These are phyloP conservation scores for Gnomoniopsis smithogilvyi DNA, from an alignment of 2,329 filamentous ascomycete species.

Conservation along the genomic window DNA sequence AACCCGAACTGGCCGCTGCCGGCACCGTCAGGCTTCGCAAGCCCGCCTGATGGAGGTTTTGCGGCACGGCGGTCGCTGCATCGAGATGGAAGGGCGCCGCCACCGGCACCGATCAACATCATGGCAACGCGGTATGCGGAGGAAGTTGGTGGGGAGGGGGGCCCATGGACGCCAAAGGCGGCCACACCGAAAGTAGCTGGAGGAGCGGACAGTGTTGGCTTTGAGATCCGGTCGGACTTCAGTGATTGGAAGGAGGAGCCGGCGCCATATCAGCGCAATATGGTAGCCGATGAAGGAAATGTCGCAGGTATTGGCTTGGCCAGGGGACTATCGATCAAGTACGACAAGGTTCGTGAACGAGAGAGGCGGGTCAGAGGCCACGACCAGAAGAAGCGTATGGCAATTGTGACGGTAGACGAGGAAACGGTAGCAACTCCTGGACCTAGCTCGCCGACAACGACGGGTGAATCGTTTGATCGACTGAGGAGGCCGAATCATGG, in stretches of 20 bases:
- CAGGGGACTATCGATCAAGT: conserved; percentile 28
- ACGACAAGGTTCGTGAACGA: conserved; percentile 9
- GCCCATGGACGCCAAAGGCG: conserved; percentile 7
- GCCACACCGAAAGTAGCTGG: neutral
- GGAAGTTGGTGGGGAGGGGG: neutral
- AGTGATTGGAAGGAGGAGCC: neutral
- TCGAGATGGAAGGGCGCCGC: conserved; percentile 4
- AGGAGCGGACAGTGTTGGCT: neutral
- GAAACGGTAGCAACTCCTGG: neutral
- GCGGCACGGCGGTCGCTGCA: neutral
- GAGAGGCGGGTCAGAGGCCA: conserved; percentile 6
- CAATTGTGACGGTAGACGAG: conserved; percentile 8
- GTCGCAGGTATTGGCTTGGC: conserved; percentile 31
- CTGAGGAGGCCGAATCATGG: conserved; percentile 17
- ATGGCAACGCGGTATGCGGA: conserved; percentile 13
- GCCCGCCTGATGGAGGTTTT: neutral
- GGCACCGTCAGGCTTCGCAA: conserved; percentile 1
- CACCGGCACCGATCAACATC: conserved; percentile 17
- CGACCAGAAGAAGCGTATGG: conserved; percentile 4
- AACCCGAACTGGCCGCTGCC: conserved; percentile 18
- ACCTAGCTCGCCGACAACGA: neutral
- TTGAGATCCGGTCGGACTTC: neutral
- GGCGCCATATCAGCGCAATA: neutral
- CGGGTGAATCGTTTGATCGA: conserved; percentile 12
- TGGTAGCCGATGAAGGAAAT: neutral